Evolutionary conservation across 2,329 filamentous ascomycete species (phyloP), one percentile per base, ranked within the genome.

Genomic region (Alternaria sp.): DNA sequence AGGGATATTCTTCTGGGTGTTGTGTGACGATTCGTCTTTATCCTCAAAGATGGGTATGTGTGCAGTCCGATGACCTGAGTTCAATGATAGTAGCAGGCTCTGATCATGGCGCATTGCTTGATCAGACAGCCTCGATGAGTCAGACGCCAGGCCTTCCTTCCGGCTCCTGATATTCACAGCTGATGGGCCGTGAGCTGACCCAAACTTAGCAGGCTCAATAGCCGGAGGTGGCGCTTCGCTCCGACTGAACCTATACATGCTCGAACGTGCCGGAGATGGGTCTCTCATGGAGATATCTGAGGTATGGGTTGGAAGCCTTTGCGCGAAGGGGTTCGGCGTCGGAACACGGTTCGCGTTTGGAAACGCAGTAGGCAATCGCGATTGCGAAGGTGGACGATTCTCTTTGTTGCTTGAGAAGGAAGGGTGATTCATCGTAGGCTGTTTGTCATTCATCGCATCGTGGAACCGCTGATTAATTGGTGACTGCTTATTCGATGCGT

Each of bases 211-310:
- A 4, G 52, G 17, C 2, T 67, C 30, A 4, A 40, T 17, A 23
- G 49, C 26, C 15, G 56, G 44, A 30, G 58, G 28, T 43, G 60
- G 45, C 44, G 43, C 54, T 45, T 54, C 54, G 26, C 49, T 59
- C 44, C 45, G 56, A 21, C 65, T 63, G n/a, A 66, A 45, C 6
- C 65, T 65, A 23, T 64, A 61, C 4, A 64, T 50, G 21, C 54
- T 66, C 15, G 73, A 72, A 26, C 67, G 61, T 2, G 68, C 45
- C 19, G 50, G 30, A 7, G 74, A 71, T 6, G 69, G 70, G 23
- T 76, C 69, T 43, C 64, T 65, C 69, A 73, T 72, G 7, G 68
- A 68, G 5, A 70, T 13, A 32, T 77, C 74, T 10, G 70, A 70
- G 8, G 61, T 64, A 47, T 56, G 68, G 8, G 56, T 50, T 13